Evolutionary conservation across 2,329 filamentous ascomycete genomes (phyloP).

Genomic region (Fusarium pilosicola): DNA sequence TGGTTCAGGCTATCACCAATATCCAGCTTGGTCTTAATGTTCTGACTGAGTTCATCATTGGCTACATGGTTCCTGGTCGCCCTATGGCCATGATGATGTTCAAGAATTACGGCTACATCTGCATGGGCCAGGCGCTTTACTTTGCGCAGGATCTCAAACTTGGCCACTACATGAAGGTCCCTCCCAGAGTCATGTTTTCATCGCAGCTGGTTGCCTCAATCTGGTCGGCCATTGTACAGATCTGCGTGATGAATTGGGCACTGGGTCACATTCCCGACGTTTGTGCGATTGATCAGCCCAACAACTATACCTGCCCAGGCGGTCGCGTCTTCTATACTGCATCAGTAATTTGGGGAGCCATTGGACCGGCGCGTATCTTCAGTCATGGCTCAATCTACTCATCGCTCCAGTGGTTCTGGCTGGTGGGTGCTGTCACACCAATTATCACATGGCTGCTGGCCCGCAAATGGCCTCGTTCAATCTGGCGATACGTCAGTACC

Average conservation of each 20-base stretch:
- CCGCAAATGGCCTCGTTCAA: slow-evolving; percentile 67
- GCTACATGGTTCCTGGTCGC: slow-evolving; percentile 76
- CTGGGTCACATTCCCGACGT: slow-evolving; percentile 70
- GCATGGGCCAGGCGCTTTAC: slow-evolving; percentile 72
- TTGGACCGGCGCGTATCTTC: slow-evolving; percentile 77
- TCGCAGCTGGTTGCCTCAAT: slow-evolving; percentile 68
- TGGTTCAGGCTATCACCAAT: slow-evolving; percentile 70
- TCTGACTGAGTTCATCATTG: slow-evolving; percentile 77
- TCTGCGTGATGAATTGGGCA: slow-evolving; percentile 74
- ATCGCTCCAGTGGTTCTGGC: slow-evolving; percentile 75
- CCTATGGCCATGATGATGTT: slow-evolving; percentile 82
- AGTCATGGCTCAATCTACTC: slow-evolving; percentile 70
- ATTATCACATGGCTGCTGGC: slow-evolving; percentile 71
- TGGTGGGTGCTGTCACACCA: slow-evolving; percentile 71
- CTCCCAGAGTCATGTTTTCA: slow-evolving; percentile 69
- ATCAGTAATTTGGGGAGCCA: slow-evolving; percentile 78
- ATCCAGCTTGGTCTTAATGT: slow-evolving; percentile 75
- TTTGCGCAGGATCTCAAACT: slow-evolving; percentile 74
- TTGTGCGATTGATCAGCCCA: slow-evolving; percentile 63
- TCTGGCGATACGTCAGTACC: slow-evolving; percentile 72
- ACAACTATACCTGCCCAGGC: slow-evolving; percentile 66
- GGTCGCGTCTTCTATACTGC: slow-evolving; percentile 72
- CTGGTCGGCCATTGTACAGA: slow-evolving; percentile 70
- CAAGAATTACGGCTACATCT: slow-evolving; percentile 78
- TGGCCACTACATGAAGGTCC: slow-evolving; percentile 75